phyloP scores from a whole-genome alignment of 129 eudicot species.

The Flaveria sonorensis region DNA sequence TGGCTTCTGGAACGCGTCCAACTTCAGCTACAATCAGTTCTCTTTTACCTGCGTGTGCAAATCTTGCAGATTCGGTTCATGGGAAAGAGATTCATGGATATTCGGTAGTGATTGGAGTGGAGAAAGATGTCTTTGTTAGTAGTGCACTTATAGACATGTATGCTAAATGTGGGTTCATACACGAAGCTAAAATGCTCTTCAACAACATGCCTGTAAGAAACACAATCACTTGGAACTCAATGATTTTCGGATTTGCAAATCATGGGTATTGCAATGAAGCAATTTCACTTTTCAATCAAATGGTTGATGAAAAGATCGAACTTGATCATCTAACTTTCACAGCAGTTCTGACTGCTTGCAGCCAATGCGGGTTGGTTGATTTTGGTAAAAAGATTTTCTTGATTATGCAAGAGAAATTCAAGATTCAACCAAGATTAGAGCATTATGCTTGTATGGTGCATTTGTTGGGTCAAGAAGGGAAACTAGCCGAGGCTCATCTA shows the following conservation, averaged over 20 bases:
- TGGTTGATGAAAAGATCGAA: slow-evolving; percentile 49
- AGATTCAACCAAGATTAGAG: slow-evolving; percentile 66
- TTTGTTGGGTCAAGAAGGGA: slow-evolving; percentile 70
- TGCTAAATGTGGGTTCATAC: slow-evolving; percentile 68
- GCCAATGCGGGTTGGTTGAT: slow-evolving; percentile 62
- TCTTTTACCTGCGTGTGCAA: slow-evolving; percentile 66
- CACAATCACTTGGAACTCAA: slow-evolving; percentile 76
- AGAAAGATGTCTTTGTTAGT: slow-evolving; percentile 53
- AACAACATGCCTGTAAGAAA: slow-evolving; percentile 51
- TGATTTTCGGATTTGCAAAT: slow-evolving; percentile 83
- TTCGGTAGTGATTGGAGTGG: slow-evolving; percentile 55
- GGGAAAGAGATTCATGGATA: slow-evolving; percentile 79
- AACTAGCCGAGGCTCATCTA: slow-evolving; percentile 55
- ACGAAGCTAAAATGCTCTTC: slow-evolving; percentile 63
- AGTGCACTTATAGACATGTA: slow-evolving; percentile 86
- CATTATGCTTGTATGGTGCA: slow-evolving; percentile 89
- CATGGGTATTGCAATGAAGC: slow-evolving; percentile 68
- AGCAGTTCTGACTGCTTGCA: slow-evolving; percentile 72
- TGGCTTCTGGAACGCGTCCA: slow-evolving; percentile 48
- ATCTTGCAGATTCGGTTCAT: slow-evolving; percentile 50
- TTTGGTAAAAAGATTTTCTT: slow-evolving; percentile 57
- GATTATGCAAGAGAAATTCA: slow-evolving; percentile 55
- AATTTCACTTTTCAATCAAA: slow-evolving; percentile 52
- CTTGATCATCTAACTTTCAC: slow-evolving; percentile 73
- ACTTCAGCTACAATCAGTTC: slow-evolving; percentile 69